Conservation (phyloP, 2,329 filamentous ascomycete genomes). For the Cytospora mali region DNA sequence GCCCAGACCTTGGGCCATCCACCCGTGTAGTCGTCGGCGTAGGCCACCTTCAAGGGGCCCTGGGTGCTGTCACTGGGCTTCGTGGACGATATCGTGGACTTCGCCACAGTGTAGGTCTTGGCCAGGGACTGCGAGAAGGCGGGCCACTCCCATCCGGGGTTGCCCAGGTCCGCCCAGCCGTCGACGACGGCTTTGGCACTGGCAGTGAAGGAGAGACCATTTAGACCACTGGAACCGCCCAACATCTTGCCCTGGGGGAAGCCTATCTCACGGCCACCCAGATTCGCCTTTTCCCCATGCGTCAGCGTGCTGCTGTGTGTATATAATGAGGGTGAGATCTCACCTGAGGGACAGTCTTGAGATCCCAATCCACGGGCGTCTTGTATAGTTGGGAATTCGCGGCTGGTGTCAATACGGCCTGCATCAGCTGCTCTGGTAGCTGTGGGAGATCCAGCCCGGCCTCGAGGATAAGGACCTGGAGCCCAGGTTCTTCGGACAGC, state of each 20-base stretch:
- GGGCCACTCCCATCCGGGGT: constrained; percentile 29
- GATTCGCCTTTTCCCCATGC: neutral
- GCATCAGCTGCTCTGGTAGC: constrained; percentile 4
- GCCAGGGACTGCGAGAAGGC: constrained; percentile 5
- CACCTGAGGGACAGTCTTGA: constrained; percentile 41
- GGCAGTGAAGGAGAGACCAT: constrained; percentile 26
- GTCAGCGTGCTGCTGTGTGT: neutral
- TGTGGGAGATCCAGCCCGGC: constrained; percentile 35
- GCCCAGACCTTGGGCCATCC: constrained; percentile 25
- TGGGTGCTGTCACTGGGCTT: neutral
- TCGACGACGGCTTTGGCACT: constrained; percentile 27
- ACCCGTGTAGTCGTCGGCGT: constrained; percentile 6
- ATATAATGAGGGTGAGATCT: neutral
- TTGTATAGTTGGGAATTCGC: constrained; percentile 1
- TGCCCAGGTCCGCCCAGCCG: constrained; percentile 28
- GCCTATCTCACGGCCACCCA: constrained; percentile 1
- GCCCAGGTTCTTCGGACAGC: constrained; percentile 40
- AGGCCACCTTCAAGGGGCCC: constrained; percentile 8
- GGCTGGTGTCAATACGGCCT: constrained; percentile 7
- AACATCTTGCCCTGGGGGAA: constrained; percentile 24
- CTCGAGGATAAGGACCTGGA: constrained; percentile 43
- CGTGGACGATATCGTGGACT: neutral
- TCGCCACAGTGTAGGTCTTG: constrained; percentile 2
- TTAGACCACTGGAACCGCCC: constrained; percentile 30
- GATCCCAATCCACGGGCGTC: constrained; percentile 40